phyloP scores from a whole-genome alignment of 2,329 filamentous ascomycete genomes.

The Pleurostoma richardsiae region DNA sequence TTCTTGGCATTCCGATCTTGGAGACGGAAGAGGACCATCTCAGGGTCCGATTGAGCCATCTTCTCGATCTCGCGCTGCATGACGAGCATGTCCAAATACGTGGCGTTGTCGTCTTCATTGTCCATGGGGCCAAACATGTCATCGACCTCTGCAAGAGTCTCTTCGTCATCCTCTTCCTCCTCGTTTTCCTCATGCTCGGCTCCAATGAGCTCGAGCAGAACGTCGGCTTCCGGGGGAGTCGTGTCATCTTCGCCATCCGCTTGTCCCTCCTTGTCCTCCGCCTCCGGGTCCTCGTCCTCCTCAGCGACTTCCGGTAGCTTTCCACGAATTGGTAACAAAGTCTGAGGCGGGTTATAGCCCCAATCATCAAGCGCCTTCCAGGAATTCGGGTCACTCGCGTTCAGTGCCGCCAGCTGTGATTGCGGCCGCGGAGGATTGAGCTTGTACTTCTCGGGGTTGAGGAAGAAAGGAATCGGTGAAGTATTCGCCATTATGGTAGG shows the following conservation, averaged over 20 bases:
- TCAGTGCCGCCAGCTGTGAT: too few relatives aligned
- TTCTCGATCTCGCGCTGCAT: slow-evolving; percentile 49
- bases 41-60: slow-evolving; percentile 48
- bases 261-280: slow-evolving; percentile 29
- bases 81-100: slow-evolving; percentile 24
- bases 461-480: too few relatives aligned
- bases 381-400: too few relatives aligned
- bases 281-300: slow-evolving; percentile 46
- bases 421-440: too few relatives aligned
- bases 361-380: too few relatives aligned
- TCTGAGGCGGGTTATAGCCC: too few relatives aligned
- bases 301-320: slow-evolving; percentile 36
- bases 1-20: slow-evolving; percentile 20
- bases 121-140: slow-evolving; percentile 1
- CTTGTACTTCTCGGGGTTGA: too few relatives aligned
- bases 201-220: too few relatives aligned
- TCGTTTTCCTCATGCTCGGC: background rate
- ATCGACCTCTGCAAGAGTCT: slow-evolving; percentile 7
- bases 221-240: too few relatives aligned
- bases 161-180: slow-evolving; percentile 14
- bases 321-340: too few relatives aligned
- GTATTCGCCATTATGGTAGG: too few relatives aligned
- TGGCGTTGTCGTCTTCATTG: slow-evolving; percentile 9
- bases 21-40: slow-evolving; percentile 48
- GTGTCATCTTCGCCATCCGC: slow-evolving; percentile 18